A percentile compares a stretch with the other conserved stretches of the same genome.
Conservation (phyloP, 73 alveolate species). For the Paramecium primaurelia region DNA sequence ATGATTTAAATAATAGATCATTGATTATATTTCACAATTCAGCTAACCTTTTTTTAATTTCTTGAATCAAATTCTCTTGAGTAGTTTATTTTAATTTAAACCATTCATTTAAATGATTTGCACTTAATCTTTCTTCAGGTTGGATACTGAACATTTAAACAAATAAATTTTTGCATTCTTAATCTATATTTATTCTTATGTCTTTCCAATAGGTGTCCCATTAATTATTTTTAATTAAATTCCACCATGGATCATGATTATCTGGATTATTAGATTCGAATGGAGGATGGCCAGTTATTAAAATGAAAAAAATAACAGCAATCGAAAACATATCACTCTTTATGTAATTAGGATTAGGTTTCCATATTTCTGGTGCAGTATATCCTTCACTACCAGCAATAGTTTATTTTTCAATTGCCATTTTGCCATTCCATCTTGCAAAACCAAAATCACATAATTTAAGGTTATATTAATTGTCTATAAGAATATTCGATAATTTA, state of each 20-base stretch:
- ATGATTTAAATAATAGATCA: not conserved
- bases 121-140: not conserved
- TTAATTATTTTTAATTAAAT: not conserved
- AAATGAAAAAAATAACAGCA: not conserved
- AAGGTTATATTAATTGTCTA: not conserved
- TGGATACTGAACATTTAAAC: not conserved
- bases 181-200: not conserved
- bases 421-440: not conserved
- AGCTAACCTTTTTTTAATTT: not conserved
- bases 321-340: not conserved
- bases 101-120: not conserved
- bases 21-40: not conserved
- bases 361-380: slow-evolving; percentile 24
- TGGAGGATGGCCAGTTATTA: slow-evolving; percentile 29
- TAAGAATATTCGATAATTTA: not conserved
- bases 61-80: not conserved
- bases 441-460: slow-evolving; percentile 34
- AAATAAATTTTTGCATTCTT: not conserved
- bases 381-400: slow-evolving; percentile 33
- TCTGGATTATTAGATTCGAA: not conserved
- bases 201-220: slow-evolving; percentile 28
- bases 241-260: slow-evolving; percentile 15
- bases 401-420: not conserved
- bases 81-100: not conserved
- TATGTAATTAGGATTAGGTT: not conserved